Base-by-base conservation (phyloP, 352 stramenopile species). In the Pythium sukuiense region DNA sequence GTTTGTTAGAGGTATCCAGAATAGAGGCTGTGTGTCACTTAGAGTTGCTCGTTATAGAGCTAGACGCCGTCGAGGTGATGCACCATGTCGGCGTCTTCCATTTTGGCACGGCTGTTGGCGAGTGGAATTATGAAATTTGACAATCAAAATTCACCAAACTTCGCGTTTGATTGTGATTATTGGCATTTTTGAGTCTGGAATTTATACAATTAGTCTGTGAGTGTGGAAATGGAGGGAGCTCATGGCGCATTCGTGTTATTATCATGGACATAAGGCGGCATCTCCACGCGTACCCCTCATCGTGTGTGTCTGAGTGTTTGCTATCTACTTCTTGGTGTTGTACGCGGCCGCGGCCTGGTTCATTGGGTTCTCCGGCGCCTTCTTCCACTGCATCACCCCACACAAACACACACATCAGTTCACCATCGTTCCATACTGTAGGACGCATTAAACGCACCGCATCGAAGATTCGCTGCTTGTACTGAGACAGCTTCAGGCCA, bases 391-490 rank as follows among this genome's bases (percentile, higher is more conserved):
- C 20, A 24, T 24, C 20, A 24, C 20, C 20, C 20, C 20, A 24
- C 20, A 24, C 4, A 27, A 24, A 35, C 12, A n/a, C 29, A 33
- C 63, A 27, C 54, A 37, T 32, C 8, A 63, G 54, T 20, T n/a
- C 39, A 46, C 33, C 33, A 39, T 39, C 20, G 20, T 24, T 45
- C 45, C 14, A 30, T n/a, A 18, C 6, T 12, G 24, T 13, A 32
- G 20, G 20, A 24, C 20, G 20, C 20, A 24, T 24, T 24, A 14
- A 32, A 64, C 77, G 73, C 75, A 92, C 83, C 80, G 87, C 70
- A 60, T 93, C 84, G 57, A 81, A 89, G 45, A 93, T 75, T 48
- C 80, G 80, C 39, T 93, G 79, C 69, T 93, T 93, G 74, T 93
- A 93, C 74, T 93, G 84, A 30, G 84, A 93, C 5, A 93, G 60